These are phyloP conservation scores for Aspergillus hortae DNA, from an alignment of 2,329 filamentous ascomycete species.

Conservation along the genomic window DNA sequence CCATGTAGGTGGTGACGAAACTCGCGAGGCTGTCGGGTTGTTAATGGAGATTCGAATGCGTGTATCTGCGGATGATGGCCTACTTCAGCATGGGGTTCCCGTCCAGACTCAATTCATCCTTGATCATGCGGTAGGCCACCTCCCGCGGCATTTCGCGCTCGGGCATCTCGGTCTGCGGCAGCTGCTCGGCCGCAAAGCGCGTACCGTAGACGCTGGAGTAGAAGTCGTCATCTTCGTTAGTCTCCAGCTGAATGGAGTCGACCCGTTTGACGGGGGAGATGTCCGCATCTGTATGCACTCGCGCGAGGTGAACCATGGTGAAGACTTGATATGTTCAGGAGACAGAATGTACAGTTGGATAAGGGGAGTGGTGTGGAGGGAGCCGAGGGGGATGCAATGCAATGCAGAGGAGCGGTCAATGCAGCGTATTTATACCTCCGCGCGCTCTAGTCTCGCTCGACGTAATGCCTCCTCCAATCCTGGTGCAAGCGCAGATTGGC, in stretches of 20 bases:
- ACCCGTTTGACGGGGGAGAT: conserved; percentile 38
- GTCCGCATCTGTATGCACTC: conserved; percentile 32
- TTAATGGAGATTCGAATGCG: neutral
- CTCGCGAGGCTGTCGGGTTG: conserved; percentile 65
- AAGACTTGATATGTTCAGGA: neutral
- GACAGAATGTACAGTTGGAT: neutral
- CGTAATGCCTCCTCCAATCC: too few species aligned
- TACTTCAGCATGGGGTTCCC: conserved; percentile 77
- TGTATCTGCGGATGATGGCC: conserved; percentile 7
- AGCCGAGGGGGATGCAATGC: neutral
- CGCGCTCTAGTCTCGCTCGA: neutral
- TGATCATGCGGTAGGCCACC: conserved; percentile 95
- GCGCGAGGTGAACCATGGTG: conserved; percentile 41
- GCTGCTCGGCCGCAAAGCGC: conserved; percentile 72
- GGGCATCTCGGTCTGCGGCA: conserved; percentile 83
- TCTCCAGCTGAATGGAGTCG: conserved; percentile 46
- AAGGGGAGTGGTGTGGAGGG: neutral
- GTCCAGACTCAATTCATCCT: conserved; percentile 87
- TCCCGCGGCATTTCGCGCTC: conserved; percentile 86
- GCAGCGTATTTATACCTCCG: neutral
- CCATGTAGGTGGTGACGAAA: conserved; percentile 97
- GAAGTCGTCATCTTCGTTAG: conserved; percentile 47
- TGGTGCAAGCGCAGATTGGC: too few species aligned
- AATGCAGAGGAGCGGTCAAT: neutral
- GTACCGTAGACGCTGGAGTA: conserved; percentile 85